A percentile compares a stretch with the other conserved stretches of the same genome.
Conservation (phyloP, 768 basidiomycete genomes). For the Candolleomyces eurysporus region DNA sequence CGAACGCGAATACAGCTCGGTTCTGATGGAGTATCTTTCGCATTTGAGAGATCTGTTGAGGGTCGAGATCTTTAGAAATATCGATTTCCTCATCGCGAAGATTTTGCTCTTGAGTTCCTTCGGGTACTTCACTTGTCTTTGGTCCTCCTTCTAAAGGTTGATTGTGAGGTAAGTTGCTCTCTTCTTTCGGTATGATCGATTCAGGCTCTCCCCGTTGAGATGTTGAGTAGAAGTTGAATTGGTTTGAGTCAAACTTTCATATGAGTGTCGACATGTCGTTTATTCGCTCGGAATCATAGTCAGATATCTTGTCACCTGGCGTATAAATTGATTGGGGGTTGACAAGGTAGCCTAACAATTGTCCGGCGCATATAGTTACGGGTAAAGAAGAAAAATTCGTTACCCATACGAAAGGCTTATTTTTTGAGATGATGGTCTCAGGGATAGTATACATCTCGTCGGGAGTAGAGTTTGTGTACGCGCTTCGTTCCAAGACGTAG, state of each 20-base stretch:
- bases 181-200: no score
- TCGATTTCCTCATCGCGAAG: conserved; percentile 6
- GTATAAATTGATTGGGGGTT: background rate
- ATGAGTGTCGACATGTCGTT: no score
- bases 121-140: background rate
- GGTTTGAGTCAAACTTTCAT: no score
- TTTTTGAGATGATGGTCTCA: background rate
- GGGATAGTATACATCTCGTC: no score
- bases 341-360: background rate
- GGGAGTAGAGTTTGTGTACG: no score
- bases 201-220: background rate
- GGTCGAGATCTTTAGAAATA: background rate
- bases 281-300: background rate
- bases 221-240: background rate
- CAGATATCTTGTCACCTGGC: background rate
- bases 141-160: no score
- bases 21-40: conserved; percentile 14
- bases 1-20: conserved; percentile 23
- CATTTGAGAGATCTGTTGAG: background rate
- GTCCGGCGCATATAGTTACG: background rate
- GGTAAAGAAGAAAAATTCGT: background rate
- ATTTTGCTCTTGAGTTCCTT: background rate
- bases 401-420: background rate
- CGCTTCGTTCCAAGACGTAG: no score
- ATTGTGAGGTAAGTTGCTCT: no score